Percentiles rank a stretch among this genome's conserved stretches.
Evolutionary conservation across 2,329 filamentous ascomycete genomes (phyloP).

Genomic region (Diplodia sapinea): DNA sequence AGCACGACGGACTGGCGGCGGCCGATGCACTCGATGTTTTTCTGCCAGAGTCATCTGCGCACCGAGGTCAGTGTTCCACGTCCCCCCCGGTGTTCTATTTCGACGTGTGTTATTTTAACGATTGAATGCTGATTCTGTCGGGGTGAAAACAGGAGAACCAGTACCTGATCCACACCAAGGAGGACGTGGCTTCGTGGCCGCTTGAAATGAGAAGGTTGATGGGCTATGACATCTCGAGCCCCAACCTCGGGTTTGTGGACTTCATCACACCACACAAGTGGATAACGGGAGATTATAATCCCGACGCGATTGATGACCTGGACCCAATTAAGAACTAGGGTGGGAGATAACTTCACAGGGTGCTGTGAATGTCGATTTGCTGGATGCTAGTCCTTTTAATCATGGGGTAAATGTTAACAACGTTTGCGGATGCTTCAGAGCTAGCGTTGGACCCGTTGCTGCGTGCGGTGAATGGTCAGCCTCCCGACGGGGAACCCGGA

Average conservation of each 20-base stretch:
- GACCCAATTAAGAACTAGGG: conserved; percentile 20
- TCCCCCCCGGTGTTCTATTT: no score
- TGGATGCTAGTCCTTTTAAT: conserved; percentile 4
- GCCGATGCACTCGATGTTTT: conserved; percentile 31
- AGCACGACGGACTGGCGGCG: conserved; percentile 34
- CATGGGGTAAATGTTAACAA: not conserved
- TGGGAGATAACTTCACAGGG: not conserved
- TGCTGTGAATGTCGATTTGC: not conserved
- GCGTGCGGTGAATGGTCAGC: not conserved
- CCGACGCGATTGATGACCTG: conserved; percentile 19
- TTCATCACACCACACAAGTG: conserved; percentile 29
- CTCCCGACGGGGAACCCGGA: not conserved
- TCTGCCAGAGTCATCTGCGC: conserved; percentile 22
- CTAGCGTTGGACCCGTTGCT: not conserved
- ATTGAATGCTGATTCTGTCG: not conserved
- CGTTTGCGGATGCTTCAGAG: not conserved
- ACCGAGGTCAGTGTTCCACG: conserved; percentile 9
- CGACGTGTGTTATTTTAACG: no score
- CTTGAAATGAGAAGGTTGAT: conserved; percentile 16
- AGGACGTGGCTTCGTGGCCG: conserved; percentile 24
- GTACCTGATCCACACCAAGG: conserved; percentile 26
- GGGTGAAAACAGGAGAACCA: conserved; percentile 18
- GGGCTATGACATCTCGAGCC: conserved; percentile 29
- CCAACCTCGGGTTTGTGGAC: conserved; percentile 31
- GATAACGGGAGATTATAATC: conserved; percentile 19